These are phyloP conservation scores for Fomitopsis serialis DNA, from an alignment of 768 basidiomycete species.

Conservation along the genomic window DNA sequence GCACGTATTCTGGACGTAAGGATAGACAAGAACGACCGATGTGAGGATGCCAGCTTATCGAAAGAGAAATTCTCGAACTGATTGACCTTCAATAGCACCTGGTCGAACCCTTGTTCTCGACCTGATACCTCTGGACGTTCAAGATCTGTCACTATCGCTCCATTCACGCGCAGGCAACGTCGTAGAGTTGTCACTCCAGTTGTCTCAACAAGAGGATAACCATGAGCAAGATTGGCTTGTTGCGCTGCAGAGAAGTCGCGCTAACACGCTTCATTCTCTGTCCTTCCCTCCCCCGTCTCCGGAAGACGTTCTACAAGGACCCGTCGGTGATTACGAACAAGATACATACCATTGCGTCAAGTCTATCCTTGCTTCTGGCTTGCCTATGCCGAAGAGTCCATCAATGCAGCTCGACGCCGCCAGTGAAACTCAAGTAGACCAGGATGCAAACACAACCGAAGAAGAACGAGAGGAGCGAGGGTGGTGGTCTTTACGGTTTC, in stretches of 20 bases:
- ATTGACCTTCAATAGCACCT: not conserved
- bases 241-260: slow-evolving; percentile 49
- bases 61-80: not conserved
- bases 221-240: slow-evolving; percentile 36
- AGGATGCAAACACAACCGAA: slow-evolving; percentile 22
- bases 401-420: slow-evolving; percentile 46
- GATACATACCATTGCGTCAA: slow-evolving; percentile 30
- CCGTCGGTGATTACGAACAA: slow-evolving; percentile 21
- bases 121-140: slow-evolving; percentile 39
- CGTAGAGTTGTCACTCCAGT: slow-evolving; percentile 29
- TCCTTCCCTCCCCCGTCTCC: slow-evolving; percentile 32
- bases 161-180: slow-evolving; percentile 28
- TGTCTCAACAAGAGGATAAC: slow-evolving; percentile 25
- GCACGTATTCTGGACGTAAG: slow-evolving; percentile 42
- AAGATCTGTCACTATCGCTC: slow-evolving; percentile 34
- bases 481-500: slow-evolving; percentile 70
- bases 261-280: slow-evolving; percentile 39
- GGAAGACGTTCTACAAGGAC: slow-evolving; percentile 23
- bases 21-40: slow-evolving; percentile 24
- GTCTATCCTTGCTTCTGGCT: slow-evolving; percentile 37
- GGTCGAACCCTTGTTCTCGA: slow-evolving; percentile 35
- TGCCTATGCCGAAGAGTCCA: slow-evolving; percentile 70
- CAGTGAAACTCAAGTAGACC: slow-evolving; percentile 18
- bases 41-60: not conserved
- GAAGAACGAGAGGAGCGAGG: slow-evolving; percentile 64